Base-by-base conservation (phyloP, 768 basidiomycete genomes). In the Tylopilus sp. region DNA sequence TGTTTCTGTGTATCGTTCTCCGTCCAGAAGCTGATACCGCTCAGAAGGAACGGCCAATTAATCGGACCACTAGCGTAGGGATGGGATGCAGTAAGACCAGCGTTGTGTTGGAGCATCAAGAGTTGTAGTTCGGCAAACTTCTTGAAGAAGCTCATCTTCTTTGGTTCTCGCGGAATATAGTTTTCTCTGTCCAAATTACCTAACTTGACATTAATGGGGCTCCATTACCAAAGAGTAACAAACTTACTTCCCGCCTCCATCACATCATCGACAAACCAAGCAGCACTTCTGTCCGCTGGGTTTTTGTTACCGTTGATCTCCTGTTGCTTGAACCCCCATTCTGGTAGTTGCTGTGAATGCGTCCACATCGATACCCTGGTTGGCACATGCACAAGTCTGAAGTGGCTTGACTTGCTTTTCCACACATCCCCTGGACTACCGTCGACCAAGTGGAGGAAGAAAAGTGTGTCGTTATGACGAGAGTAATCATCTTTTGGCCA, bases 21-120 rank as follows among this genome's bases (percentile, higher is more conserved):
- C 6, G 97, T 99, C 97, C 97, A 99, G 80, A 98, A 98, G 66
- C 92, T 95, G 74, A 99, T 98, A 45, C 97, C 97, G 57, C 78
- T 92, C 26, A 98, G 72, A 34, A 94, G 81, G 85, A 98, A 98
- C 7, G 97, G 97, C 97, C 97, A 99, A 68, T 96, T 94, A 72
- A 98, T 86, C 6, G 97, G 94, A n/a, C 79, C 79, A 54, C 89
- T 91, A 4, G 97, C 94, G 68, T 99, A 99, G 37, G 97, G 97
- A 67, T 99, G 97, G 5, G 89, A 90, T n/a, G 93, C 90, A 24
- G 93, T 96, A 58, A 99, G 77, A 21, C 94, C 97, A n/a, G 97
- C 95, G 63, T 99, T 99, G 76, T 99, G 97, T 67, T 97, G 93
- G 59, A 98, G 73, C 96, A 98, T 98, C 51, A 96, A 75, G 40